Evolutionary conservation across 768 basidiomycete genomes (phyloP).

Genomic region (Rubroboletus satanas): DNA sequence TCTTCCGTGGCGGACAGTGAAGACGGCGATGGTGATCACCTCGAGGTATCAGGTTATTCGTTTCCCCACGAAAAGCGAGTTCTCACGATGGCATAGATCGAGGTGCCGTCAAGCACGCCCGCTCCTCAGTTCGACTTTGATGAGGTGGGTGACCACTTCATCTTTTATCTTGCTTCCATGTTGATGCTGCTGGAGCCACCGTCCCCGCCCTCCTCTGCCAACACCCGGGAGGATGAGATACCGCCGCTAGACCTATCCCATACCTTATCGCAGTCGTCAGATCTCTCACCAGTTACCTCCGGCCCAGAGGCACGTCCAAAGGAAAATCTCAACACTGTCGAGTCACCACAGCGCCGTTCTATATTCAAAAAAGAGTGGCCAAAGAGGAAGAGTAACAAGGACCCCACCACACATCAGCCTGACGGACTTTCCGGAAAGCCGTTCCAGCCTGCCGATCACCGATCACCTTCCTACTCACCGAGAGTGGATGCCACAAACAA

Average conservation of each 20-base stretch:
- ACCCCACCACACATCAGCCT: neutral
- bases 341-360: neutral
- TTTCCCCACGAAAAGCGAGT: too few relatives aligned
- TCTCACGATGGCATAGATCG: too few relatives aligned
- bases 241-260: neutral
- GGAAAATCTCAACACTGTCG: neutral
- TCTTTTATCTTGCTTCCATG: neutral
- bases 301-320: neutral
- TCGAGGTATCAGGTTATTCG: too few relatives aligned
- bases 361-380: neutral
- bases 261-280: neutral
- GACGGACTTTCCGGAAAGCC: too few relatives aligned
- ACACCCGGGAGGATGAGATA: neutral
- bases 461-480: too few relatives aligned
- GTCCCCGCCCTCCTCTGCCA: neutral
- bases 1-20: constrained; percentile 9
- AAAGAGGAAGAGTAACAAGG: neutral
- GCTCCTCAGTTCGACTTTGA: too few relatives aligned
- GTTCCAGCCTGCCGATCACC: neutral
- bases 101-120: too few relatives aligned
- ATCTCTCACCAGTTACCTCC: neutral
- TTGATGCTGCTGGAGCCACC: neutral
- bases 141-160: neutral
- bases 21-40: too few relatives aligned
- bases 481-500: too few relatives aligned